These are phyloP conservation scores for Periconia sp. DNA, from an alignment of 2,329 filamentous ascomycete species.

Conservation along the genomic window DNA sequence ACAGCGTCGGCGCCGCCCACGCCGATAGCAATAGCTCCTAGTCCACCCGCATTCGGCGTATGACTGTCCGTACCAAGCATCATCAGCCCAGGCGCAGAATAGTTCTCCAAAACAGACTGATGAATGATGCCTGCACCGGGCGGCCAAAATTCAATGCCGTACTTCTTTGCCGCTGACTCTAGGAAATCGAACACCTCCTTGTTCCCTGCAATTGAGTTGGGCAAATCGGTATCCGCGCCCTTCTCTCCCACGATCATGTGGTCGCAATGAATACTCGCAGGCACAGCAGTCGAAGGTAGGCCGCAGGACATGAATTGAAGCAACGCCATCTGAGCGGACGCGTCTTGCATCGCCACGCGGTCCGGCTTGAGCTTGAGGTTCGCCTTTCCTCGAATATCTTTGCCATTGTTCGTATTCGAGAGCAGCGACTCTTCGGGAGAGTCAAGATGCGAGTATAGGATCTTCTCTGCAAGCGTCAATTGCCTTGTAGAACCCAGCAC, in stretches of 20 bases:
- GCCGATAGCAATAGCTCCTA: constrained; percentile 93
- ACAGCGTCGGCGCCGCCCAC: constrained; percentile 97
- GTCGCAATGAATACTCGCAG: constrained; percentile 97
- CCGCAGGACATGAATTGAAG: constrained; percentile 99
- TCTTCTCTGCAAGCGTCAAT: constrained; percentile 95
- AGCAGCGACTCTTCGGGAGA: constrained; percentile 88
- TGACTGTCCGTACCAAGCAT: constrained; percentile 99
- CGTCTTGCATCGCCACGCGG: constrained; percentile 98
- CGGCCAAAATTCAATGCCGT: constrained; percentile 54
- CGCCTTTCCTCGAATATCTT: constrained; percentile 81
- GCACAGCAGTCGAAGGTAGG: constrained; percentile 85
- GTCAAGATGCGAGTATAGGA: constrained; percentile 94
- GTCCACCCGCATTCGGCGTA: constrained; percentile 94
- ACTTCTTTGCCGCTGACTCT: constrained; percentile 73
- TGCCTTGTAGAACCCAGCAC: constrained; percentile 69
- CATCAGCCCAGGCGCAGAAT: constrained; percentile 95
- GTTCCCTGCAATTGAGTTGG: constrained; percentile 85
- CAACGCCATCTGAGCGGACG: constrained; percentile 96
- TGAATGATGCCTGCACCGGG: constrained; percentile 65
- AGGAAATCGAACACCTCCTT: constrained; percentile 98
- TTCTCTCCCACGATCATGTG: constrained; percentile 97
- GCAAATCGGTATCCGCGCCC: constrained; percentile 85
- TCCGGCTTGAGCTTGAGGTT: constrained; percentile 98
- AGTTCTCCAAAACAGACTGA: constrained; percentile 97
- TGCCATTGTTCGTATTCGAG: constrained; percentile 81